Evolutionary conservation across 768 basidiomycete species (phyloP), one percentile per base, ranked within the genome.

Genomic region (Lentinula edodes): DNA sequence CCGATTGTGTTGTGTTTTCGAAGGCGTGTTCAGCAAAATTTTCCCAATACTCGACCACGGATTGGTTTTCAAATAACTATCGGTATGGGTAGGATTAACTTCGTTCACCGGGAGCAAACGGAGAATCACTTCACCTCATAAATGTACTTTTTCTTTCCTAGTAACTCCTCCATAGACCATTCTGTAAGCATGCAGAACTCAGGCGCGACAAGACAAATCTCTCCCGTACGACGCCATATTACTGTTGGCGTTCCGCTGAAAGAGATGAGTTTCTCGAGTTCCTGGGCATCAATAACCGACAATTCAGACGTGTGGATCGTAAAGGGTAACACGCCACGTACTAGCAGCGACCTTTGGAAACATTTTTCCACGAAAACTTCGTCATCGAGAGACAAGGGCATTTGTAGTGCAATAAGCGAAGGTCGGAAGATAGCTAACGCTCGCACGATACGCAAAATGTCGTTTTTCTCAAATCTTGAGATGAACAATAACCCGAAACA

Each of bases 221-320:
- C 97, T 67, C 97, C 97, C 18, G 97, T 99, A 55, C 97, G 83
- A 50, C 97, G 88, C 96, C 96, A 99, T 10, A 96, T 91, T 45
- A 95, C 94, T 1, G 96, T 98, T 2, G 96, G 96, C 34, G 96
- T 98, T 10, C 96, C 96, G 67, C 91, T 95, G 73, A 92, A 97
- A 56, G 93, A 94, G 62, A 98, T 97, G 63, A 98, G 83, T 75
- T 97, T 98, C 74, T 97, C 93, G 61, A 98, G 82, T 78, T 98
- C 96, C 93, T 96, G 65, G 10, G 54, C 15, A 62, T 52, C 28
- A 42, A 12, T 34, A 18, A 52, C 8, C 5, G 36, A 36, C 54
- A 36, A 38, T 65, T 63, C 54, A 66, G 50, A 60, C 65, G 32
- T 52, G 51, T 52, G 41, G 16, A 12, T 52, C 48, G 18, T 34